These are phyloP conservation scores for Clonostachys byssicola DNA, from an alignment of 2,329 filamentous ascomycete species.

Conservation along the genomic window DNA sequence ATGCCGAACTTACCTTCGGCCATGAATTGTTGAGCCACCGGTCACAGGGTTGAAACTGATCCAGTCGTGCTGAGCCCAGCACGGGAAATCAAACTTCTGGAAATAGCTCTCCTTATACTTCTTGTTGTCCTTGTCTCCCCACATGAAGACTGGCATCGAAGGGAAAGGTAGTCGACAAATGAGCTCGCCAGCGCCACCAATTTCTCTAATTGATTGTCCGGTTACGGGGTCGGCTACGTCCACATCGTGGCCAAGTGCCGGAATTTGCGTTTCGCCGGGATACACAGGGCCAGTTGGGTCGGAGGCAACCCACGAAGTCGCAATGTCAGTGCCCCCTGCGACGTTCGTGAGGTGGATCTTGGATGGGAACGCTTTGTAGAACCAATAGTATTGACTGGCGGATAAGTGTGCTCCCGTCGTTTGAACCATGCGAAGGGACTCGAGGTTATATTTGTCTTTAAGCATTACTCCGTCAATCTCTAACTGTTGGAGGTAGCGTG, in stretches of 20 bases:
- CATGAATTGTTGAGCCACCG: slow-evolving; percentile 33
- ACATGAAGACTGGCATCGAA: slow-evolving; percentile 38
- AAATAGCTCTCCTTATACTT: slow-evolving; percentile 40
- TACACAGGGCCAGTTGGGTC: slow-evolving; percentile 27
- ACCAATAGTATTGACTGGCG: neutral
- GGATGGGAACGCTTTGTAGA: neutral
- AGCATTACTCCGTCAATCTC: neutral
- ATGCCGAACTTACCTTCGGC: slow-evolving; percentile 20
- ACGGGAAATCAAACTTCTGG: slow-evolving; percentile 28
- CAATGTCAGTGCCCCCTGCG: slow-evolving; percentile 39
- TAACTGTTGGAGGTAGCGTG: slow-evolving; percentile 19
- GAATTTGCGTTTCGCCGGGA: slow-evolving; percentile 37
- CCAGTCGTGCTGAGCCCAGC: slow-evolving; percentile 42
- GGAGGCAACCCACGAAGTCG: slow-evolving; percentile 24
- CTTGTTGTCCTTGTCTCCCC: slow-evolving; percentile 29
- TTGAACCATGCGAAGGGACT: neutral
- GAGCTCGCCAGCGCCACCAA: slow-evolving; percentile 35
- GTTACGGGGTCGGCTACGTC: slow-evolving; percentile 33
- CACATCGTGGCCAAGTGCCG: slow-evolving; percentile 38
- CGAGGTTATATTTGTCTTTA: neutral
- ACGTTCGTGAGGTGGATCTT: neutral
- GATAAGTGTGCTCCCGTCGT: neutral
- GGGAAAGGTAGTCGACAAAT: slow-evolving; percentile 39
- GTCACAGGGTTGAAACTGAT: slow-evolving; percentile 33
- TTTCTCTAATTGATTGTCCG: slow-evolving; percentile 21